Conservation (phyloP, 78 protist genomes). For the Speleostelium caveatum region DNA sequence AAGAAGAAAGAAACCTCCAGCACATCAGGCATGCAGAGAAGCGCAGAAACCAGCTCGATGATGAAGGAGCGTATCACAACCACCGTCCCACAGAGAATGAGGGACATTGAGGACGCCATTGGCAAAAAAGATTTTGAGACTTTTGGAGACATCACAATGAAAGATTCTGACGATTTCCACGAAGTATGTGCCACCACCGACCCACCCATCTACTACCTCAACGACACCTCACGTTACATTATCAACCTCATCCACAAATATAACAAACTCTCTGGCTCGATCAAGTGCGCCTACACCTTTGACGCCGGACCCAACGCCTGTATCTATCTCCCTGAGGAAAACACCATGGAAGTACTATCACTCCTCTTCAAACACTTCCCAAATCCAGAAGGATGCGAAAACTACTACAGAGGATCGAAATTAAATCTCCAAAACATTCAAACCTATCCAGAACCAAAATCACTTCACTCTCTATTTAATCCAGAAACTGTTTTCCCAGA, state of each 20-base stretch:
- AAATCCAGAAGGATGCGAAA: background rate
- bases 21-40: slow-evolving; percentile 96
- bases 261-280: slow-evolving; percentile 65
- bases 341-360: slow-evolving; percentile 47
- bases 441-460: slow-evolving; percentile 19
- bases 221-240: slow-evolving; percentile 86
- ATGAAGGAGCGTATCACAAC: slow-evolving; percentile 74
- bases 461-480: slow-evolving; percentile 16
- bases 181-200: slow-evolving; percentile 90
- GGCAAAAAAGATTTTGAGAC: slow-evolving; percentile 84
- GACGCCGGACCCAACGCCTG: slow-evolving; percentile 99
- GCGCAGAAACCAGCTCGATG: slow-evolving; percentile 87
- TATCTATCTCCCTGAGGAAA: slow-evolving; percentile 74
- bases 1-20: slow-evolving; percentile 92
- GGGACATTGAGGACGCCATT: slow-evolving; percentile 85
- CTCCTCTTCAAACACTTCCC: slow-evolving; percentile 82
- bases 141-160: slow-evolving; percentile 95
- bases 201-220: slow-evolving; percentile 97
- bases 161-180: slow-evolving; percentile 67
- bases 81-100: slow-evolving; percentile 90
- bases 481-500: slow-evolving; percentile 20
- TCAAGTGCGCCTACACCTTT: slow-evolving; percentile 96
- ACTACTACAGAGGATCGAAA: slow-evolving; percentile 46
- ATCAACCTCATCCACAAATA: slow-evolving; percentile 78
- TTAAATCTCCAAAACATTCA: background rate